Percentiles rank a stretch among this genome's conserved stretches.
phyloP scores from a whole-genome alignment of 2,329 filamentous ascomycete genomes.

The Colletotrichum coccodes region DNA sequence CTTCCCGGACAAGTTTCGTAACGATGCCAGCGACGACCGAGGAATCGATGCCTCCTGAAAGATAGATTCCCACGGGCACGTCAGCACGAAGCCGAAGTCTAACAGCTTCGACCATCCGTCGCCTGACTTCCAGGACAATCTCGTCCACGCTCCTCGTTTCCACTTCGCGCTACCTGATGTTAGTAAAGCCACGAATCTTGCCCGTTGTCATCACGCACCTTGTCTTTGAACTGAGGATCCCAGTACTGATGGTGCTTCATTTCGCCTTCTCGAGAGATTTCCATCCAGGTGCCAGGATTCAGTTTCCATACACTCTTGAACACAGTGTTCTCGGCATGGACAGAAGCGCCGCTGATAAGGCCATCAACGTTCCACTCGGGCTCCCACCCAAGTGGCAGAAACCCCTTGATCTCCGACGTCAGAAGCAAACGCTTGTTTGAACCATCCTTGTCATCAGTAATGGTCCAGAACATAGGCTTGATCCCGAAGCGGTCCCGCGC shows the following conservation, averaged over 20 bases:
- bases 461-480: slow-evolving; percentile 66
- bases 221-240: slow-evolving; percentile 63
- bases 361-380: slow-evolving; percentile 62
- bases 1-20: slow-evolving; percentile 57
- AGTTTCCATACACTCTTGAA: slow-evolving; percentile 59
- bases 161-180: slow-evolving; percentile 36
- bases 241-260: slow-evolving; percentile 58
- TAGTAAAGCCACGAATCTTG: not conserved
- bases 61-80: slow-evolving; percentile 66
- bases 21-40: slow-evolving; percentile 67
- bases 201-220: slow-evolving; percentile 45
- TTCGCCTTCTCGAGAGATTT: slow-evolving; percentile 45
- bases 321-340: slow-evolving; percentile 55
- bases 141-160: slow-evolving; percentile 59
- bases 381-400: slow-evolving; percentile 60
- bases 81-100: slow-evolving; percentile 64
- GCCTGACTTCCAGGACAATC: slow-evolving; percentile 59
- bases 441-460: not conserved
- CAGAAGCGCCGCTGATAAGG: slow-evolving; percentile 55
- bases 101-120: slow-evolving; percentile 61
- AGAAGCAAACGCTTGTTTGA: slow-evolving; percentile 51
- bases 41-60: slow-evolving; percentile 68
- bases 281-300: slow-evolving; percentile 55
- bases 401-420: slow-evolving; percentile 64
- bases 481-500: slow-evolving; percentile 66